A percentile compares a stretch with the other conserved stretches of the same genome.
phyloP scores from a whole-genome alignment of 2,329 filamentous ascomycete species.

The Aaosphaeria arxii region DNA sequence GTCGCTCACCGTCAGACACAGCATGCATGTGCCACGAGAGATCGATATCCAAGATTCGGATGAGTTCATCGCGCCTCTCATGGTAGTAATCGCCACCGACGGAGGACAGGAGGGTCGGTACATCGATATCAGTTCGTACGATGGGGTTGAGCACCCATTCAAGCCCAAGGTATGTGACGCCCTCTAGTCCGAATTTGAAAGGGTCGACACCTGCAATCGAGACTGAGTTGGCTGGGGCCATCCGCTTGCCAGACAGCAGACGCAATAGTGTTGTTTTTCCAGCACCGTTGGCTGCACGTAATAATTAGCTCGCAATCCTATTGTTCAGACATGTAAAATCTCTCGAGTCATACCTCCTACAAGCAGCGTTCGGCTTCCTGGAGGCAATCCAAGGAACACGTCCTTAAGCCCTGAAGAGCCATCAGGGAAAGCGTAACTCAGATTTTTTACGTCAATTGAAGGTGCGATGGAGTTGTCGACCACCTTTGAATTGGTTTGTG shows the following conservation, averaged over 20 bases:
- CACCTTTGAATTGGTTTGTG: conserved; percentile 4
- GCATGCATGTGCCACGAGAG: conserved; percentile 92
- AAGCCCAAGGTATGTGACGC: conserved; percentile 93
- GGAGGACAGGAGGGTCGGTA: conserved; percentile 76
- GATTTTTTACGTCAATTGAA: conserved; percentile 68
- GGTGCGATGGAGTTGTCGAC: conserved; percentile 39
- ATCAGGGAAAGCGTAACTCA: conserved; percentile 89
- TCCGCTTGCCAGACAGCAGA: conserved; percentile 89
- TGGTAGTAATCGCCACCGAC: conserved; percentile 85
- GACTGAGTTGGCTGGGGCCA: conserved; percentile 75
- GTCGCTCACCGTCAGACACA: conserved; percentile 86
- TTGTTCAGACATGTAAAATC: background rate
- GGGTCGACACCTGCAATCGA: conserved; percentile 81
- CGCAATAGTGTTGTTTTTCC: conserved; percentile 96
- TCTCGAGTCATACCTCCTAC: conserved; percentile 65
- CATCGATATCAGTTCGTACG: conserved; percentile 91
- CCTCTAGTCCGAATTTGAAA: conserved; percentile 85
- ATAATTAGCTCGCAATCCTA: conserved; percentile 12
- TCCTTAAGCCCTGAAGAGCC: conserved; percentile 73
- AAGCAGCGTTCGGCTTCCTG: conserved; percentile 81
- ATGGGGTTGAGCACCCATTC: conserved; percentile 99
- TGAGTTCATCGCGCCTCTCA: conserved; percentile 79
- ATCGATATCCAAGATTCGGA: conserved; percentile 88
- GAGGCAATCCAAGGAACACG: conserved; percentile 72
- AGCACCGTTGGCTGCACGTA: conserved; percentile 75